Percentiles rank a stretch among this genome's conserved stretches.
Conservation (phyloP, 345 rosid genomes). For the Heritiera fomes region DNA sequence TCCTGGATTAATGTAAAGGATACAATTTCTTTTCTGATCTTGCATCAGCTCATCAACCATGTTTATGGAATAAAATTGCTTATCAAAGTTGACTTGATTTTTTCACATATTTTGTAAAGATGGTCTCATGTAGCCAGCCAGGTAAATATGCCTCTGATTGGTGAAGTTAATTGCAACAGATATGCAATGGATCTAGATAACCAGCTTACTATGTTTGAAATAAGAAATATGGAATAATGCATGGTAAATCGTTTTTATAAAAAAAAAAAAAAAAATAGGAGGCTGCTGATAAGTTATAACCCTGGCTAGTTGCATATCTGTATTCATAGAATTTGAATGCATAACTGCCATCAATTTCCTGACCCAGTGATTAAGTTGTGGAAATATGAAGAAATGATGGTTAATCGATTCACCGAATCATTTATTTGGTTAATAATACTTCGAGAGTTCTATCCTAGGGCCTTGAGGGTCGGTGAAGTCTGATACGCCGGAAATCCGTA, state of each 20-base stretch:
- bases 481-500: too few species aligned
- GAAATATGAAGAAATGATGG: neutral
- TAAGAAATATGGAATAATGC: neutral
- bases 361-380: too few species aligned
- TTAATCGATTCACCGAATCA: too few species aligned
- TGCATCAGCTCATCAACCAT: constrained; percentile 11
- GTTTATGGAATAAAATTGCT: constrained; percentile 26
- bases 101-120: neutral
- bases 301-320: neutral
- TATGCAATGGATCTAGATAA: neutral
- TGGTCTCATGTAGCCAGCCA: neutral
- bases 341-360: too few species aligned
- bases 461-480: too few species aligned
- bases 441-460: too few species aligned
- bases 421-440: too few species aligned
- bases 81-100: constrained; percentile 3
- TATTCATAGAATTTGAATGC: too few species aligned
- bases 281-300: neutral
- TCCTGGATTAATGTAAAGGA: constrained; percentile 13
- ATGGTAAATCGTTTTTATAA: too few species aligned
- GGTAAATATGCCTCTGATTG: neutral
- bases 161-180: neutral
- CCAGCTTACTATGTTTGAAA: neutral
- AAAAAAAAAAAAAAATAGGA: neutral
- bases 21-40: neutral